Conservation (phyloP, 2,329 filamentous ascomycete genomes). For the Plectosphaerella cucumerina region DNA sequence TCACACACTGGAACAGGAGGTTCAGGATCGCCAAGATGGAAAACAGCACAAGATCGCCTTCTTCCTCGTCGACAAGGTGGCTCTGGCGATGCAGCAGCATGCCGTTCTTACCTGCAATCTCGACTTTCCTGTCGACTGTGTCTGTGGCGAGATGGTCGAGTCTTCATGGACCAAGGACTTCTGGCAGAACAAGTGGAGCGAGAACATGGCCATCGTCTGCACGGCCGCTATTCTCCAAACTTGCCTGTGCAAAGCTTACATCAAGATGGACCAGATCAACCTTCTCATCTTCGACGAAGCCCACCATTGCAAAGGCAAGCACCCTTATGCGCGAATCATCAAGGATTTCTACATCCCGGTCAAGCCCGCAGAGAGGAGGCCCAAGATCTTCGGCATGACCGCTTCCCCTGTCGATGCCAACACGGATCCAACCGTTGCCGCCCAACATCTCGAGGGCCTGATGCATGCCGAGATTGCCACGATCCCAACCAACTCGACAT, state of each 20-base stretch:
- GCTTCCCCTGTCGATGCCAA: constrained; percentile 89
- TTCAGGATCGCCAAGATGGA: constrained; percentile 62
- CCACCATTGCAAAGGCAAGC: constrained; percentile 92
- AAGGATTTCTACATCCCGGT: constrained; percentile 72
- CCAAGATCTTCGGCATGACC: constrained; percentile 92
- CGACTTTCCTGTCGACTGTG: constrained; percentile 66
- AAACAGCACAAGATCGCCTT: constrained; percentile 67
- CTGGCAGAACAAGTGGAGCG: constrained; percentile 47
- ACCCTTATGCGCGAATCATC: constrained; percentile 86
- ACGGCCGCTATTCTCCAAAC: constrained; percentile 83
- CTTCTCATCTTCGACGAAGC: constrained; percentile 94
- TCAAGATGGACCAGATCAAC: constrained; percentile 79
- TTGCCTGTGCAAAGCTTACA: constrained; percentile 73
- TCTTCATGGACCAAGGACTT: constrained; percentile 34
- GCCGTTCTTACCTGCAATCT: constrained; percentile 79
- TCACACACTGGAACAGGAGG: constrained; percentile 71
- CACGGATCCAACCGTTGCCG: constrained; percentile 66
- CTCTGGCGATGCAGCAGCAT: constrained; percentile 85
- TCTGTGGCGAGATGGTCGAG: constrained; percentile 67
- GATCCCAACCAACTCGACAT: constrained; percentile 37
- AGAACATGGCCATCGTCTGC: constrained; percentile 84
- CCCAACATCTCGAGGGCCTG: constrained; percentile 68
- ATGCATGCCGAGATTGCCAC: constrained; percentile 84
- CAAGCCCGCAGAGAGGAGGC: constrained; percentile 42
- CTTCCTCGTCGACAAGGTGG: constrained; percentile 87